phyloP scores from a whole-genome alignment of 2,329 filamentous ascomycete species.

The Thielaviopsis cerberus region DNA sequence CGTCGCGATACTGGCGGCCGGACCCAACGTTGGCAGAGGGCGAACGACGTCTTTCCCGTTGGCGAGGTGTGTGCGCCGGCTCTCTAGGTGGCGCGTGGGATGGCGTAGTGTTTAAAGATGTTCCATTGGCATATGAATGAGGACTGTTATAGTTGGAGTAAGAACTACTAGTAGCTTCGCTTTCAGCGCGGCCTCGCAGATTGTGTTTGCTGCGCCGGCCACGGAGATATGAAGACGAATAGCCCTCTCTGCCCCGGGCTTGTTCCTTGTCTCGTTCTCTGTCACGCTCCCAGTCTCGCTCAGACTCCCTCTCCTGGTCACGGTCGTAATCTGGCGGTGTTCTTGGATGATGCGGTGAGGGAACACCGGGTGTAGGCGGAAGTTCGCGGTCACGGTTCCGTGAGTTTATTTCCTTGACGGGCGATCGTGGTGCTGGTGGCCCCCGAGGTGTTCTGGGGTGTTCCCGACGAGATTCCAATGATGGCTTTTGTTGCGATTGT shows the following conservation, averaged over 20 bases:
- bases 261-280: not conserved
- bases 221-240: constrained; percentile 5
- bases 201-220: constrained; percentile 5
- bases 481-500: not conserved
- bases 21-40: constrained; percentile 3
- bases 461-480: constrained; percentile 2
- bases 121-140: not conserved
- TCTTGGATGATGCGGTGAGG: constrained; percentile 1
- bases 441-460: not conserved
- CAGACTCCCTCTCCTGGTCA: not conserved
- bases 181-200: not conserved
- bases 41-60: constrained; percentile 2
- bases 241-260: not conserved
- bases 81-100: constrained; percentile 2
- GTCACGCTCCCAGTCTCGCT: constrained; percentile 4
- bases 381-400: constrained; percentile 4
- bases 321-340: constrained; percentile 1
- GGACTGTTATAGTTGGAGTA: constrained; percentile 4
- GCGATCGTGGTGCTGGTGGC: not conserved
- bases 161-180: not conserved
- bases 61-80: not conserved
- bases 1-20: constrained; percentile 3
- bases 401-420: not conserved
- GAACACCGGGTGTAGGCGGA: not conserved
- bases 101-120: not conserved